Evolutionary conservation across 768 basidiomycete genomes (phyloP), one percentile per base, ranked within the genome.

Genomic region (Boletus pseudo-olivaceus): DNA sequence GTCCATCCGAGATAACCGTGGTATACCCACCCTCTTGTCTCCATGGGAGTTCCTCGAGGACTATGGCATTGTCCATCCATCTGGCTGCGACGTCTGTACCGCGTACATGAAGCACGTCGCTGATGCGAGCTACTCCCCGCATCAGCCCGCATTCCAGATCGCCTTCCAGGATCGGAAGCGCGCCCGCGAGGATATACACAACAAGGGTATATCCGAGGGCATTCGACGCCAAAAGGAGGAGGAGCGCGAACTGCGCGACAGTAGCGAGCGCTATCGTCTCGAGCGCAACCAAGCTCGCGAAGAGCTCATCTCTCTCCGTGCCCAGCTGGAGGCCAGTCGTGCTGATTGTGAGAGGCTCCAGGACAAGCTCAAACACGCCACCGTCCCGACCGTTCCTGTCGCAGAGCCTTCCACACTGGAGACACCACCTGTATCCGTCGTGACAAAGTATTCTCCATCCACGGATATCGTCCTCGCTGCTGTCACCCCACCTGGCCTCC

Each of bases 21-120:
- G 69, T 30, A 54, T 70, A 3, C 69, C 69, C 8, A 70, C 69
- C 4, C 71, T 70, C 23, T 50, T 70, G 34, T 71, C 73, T 2
- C 65, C 71, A 7, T 76, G 75, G 75, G 73, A 74, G 64, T 71
- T 64, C 63, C 66, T 75, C 55, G 67, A 73, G 15, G 67, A 67
- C 58, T 74, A 71, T 51, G 75, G 75, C 26, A 66, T 76, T 35
- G 69, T 76, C 3, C 75, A 76, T 46, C 67, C 70, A 6, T 67
- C 71, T 1, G 76, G 71, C 55, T 76, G 75, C 61, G 67, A 65
- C 19, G 62, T 67, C 14, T 76, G 75, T 55, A 56, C 68, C 7
- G 62, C 67, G 11, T 77, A 76, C 59, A 75, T 73, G 68, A 67
- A 71, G 49, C 75, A 76, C 54, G 62, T 75, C 55, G 68, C 71